Percentiles rank a stretch among this genome's conserved stretches.
Conservation (phyloP, 345 rosid species). For the Bruguiera gymnorhiza region DNA sequence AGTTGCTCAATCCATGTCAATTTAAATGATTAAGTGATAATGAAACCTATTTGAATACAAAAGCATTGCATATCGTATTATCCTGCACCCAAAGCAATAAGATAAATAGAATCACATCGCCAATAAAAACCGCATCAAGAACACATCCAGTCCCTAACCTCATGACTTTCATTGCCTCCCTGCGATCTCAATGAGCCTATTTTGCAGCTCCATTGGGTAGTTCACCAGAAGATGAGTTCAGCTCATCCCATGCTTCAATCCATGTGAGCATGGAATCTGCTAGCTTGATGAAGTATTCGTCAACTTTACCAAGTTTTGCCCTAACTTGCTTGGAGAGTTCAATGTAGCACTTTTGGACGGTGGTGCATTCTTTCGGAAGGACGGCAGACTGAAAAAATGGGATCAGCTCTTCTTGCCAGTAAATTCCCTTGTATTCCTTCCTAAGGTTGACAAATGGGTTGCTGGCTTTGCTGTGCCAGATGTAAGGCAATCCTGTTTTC, state of each 20-base stretch:
- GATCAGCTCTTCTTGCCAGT: conserved; percentile 94
- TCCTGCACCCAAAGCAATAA: not conserved
- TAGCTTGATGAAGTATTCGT: conserved; percentile 75
- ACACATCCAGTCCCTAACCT: not conserved
- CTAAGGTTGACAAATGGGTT: conserved; percentile 84
- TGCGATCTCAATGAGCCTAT: conserved; percentile 14
- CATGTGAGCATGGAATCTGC: conserved; percentile 89
- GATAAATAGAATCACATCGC: not conserved
- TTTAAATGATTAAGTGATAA: not conserved
- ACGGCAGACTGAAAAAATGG: conserved; percentile 74
- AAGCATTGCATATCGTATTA: not conserved
- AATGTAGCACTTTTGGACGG: conserved; percentile 79
- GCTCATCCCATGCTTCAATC: conserved; percentile 93
- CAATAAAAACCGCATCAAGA: not conserved
- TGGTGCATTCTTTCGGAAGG: conserved; percentile 79
- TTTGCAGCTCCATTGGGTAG: conserved; percentile 30
- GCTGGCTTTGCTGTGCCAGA: conserved; percentile 95
- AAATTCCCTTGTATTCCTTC: conserved; percentile 91
- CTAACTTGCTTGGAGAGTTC: conserved; percentile 77
- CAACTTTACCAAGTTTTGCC: conserved; percentile 64
- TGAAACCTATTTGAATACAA: conserved; percentile 1
- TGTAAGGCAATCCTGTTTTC: conserved; percentile 87
- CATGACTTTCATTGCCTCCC: not conserved
- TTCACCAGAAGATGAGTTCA: conserved; percentile 49
- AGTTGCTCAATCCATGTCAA: conserved; percentile 6